Base-by-base conservation (phyloP, 495 filamentous ascomycete genomes). In the Neurospora sp. region DNA sequence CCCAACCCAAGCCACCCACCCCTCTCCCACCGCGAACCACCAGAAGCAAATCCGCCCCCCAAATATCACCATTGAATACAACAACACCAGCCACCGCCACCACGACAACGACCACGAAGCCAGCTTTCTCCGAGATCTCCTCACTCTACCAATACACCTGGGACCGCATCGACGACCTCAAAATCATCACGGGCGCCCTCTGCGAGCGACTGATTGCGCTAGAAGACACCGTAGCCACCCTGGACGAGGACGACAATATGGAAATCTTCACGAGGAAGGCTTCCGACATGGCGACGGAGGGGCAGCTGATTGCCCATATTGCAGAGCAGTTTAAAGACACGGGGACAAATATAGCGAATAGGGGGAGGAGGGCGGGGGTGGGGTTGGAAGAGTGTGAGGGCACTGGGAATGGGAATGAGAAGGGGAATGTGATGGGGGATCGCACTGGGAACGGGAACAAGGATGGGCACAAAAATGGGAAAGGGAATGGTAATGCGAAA, bases 1-100 rank as follows among this genome's bases (percentile, higher is more conserved):
- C 72, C 70, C 69, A 68, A 71, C 20, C 71, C 70, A 71, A 74
- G 65, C 75, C 70, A 74, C 48, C 48, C 27, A 20, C 37, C n/a
- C 40, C 14, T 16, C 40, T 35, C 20, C 17, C 16, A 27, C 0
- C 27, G 16, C 45, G 8, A 37, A 10, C 7, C 20, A n/a, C 20
- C 8, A 17, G 27, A 1, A 65, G 31, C 6, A 35, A 35, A 9
- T 31, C 53, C 3, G 1, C 17, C 1, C 53, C 27, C 3, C 12
- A 8, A 17, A 4, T 0, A 7, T 35, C 22, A 59, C 7, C 42
- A 3, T 45, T 27, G 16, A 35, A 14, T 3, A 35, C 14, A 8
- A 17, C 12, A 16, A 17, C 12, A 0, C 3, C 53, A 35, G 0
- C 22, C 5, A 14, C 27, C 53, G 31, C 53, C 53, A 65, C 27